Percentiles rank a stretch among this genome's conserved stretches.
phyloP scores from a whole-genome alignment of 2,329 filamentous ascomycete genomes.

The Xylariaceae sp. region DNA sequence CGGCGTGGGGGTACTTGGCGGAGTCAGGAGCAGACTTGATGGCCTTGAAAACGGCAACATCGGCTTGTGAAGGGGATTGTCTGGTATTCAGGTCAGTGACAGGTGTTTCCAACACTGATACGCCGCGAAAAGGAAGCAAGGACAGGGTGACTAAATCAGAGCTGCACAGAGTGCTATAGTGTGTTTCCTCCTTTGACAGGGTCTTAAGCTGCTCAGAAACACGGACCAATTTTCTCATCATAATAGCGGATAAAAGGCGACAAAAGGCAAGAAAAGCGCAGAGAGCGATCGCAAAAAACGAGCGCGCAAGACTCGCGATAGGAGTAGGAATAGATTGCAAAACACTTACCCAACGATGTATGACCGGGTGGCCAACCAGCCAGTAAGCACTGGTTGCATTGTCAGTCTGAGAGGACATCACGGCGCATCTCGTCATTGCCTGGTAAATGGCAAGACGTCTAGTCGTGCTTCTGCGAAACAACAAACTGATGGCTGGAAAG shows the following conservation, averaged over 20 bases:
- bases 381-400: conserved; percentile 43
- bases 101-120: neutral
- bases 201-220: conserved; percentile 76
- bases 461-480: conserved; percentile 1
- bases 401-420: conserved; percentile 10
- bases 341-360: conserved; percentile 66
- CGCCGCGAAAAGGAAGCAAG: neutral
- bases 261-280: neutral
- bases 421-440: conserved; percentile 4
- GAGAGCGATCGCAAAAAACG: neutral
- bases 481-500: conserved; percentile 3
- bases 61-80: conserved; percentile 77
- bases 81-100: conserved; percentile 26
- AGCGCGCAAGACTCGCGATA: neutral
- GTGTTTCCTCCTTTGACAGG: conserved; percentile 49
- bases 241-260: conserved; percentile 29
- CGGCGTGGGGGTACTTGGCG: conserved; percentile 86
- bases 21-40: conserved; percentile 68
- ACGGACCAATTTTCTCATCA: conserved; percentile 79
- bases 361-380: conserved; percentile 59
- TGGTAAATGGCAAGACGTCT: conserved; percentile 1
- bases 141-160: conserved; percentile 27
- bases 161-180: conserved; percentile 35
- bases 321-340: neutral
- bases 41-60: conserved; percentile 93